These are phyloP conservation scores for Kuraishia molischiana DNA, from an alignment of 805 yeast species.

Conservation along the genomic window DNA sequence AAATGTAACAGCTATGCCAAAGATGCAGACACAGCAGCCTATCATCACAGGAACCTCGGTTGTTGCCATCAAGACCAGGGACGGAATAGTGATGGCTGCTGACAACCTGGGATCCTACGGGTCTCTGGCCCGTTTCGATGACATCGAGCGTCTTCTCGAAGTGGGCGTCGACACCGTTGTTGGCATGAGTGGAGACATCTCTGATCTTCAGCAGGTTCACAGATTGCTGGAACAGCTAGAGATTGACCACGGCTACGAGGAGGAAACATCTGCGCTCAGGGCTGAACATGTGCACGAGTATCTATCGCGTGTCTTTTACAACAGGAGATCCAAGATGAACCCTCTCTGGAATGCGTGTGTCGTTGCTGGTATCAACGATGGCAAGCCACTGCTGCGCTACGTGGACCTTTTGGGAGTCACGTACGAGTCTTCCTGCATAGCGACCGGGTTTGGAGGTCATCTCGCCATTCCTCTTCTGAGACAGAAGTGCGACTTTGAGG, in stretches of 20 bases:
- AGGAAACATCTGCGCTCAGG: conserved; percentile 49
- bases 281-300: conserved; percentile 90
- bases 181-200: conserved; percentile 90
- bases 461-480: conserved; percentile 89
- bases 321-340: conserved; percentile 85
- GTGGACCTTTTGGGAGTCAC: conserved; percentile 91
- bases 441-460: conserved; percentile 96
- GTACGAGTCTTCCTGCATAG: conserved; percentile 78
- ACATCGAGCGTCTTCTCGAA: conserved; percentile 73
- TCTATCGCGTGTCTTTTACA: conserved; percentile 73
- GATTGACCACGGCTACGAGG: conserved; percentile 71
- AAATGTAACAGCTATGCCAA: conserved; percentile 41
- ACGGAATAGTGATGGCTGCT: conserved; percentile 91
- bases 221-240: conserved; percentile 70
- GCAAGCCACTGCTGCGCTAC: conserved; percentile 67
- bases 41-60: conserved; percentile 96
- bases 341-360: conserved; percentile 93
- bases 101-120: conserved; percentile 94
- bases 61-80: conserved; percentile 78
- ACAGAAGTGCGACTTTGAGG: conserved; percentile 70
- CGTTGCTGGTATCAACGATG: conserved; percentile 80
- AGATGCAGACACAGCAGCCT: conserved; percentile 86
- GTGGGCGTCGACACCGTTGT: conserved; percentile 85
- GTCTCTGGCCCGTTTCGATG: conserved; percentile 75
- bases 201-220: conserved; percentile 83